Base-by-base conservation (phyloP, 1,139 yeast species). In the Pneumocystis oryctolagi region DNA sequence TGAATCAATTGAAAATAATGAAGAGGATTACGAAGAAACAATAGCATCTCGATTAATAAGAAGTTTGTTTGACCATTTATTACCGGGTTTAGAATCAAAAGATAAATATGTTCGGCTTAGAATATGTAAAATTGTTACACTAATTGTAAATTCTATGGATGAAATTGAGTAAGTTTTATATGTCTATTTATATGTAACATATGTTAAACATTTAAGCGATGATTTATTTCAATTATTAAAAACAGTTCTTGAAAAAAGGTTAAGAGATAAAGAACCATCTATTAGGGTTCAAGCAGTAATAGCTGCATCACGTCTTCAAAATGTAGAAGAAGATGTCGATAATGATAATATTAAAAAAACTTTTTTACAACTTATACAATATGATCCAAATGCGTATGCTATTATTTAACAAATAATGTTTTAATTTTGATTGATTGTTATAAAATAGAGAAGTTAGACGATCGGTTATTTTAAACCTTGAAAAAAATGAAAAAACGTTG, bases 251-350 rank as follows among this genome's bases (percentile, higher is more conserved):
- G 78, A 80, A 61, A 80, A 81, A 63, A 78, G 97, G 64, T 72
- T 89, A 1, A 79, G 80, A 68, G 98, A 94, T 71, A 86, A 83
- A 71, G 98, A 92, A 68, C 78, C 89, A 8, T 76, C 78, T 18
- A 89, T 94, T 2, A 78, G 98, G 67, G 79, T 85, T 25, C 94
- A 88, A 71, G 95, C 97, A 0, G 84, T 89, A 0, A 80, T 87
- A 47, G 89, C 95, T 12, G 74, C 90, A 61, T 82, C 96, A 0
- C 78, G 89, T 66, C 84, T 92, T 68, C 97, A 90, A 73, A 82
- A 80, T 60, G 82, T 77, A 56, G 79, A 77, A 58, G 78, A 75
- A 5, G 77, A 75, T 28, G 76, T 74, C 5, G 73, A 71, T 20
- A 60, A 56, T 12, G 68, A 67, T 2, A 74, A 71, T 16, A 68